Base-by-base conservation (phyloP, 768 basidiomycete genomes). In the Pleurotus tuber-regium region DNA sequence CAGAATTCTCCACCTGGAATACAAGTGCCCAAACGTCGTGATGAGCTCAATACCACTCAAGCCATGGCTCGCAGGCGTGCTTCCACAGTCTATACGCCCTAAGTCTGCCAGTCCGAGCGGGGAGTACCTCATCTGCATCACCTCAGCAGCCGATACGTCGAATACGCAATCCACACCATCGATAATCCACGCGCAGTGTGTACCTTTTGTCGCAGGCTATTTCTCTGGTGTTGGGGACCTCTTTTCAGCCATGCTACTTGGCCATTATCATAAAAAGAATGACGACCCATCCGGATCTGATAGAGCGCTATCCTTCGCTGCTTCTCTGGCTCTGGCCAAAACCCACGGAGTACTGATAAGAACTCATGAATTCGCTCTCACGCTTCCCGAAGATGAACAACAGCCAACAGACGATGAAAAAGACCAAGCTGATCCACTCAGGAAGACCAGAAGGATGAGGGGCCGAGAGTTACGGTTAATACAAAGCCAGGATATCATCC, bases 211-310 rank as follows among this genome's bases (percentile, higher is more conserved):
- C 39, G 80, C 86, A 4, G 95, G 94, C 9, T 97, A 98, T 71
- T 98, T 94, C 66, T 89, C 92, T 16, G 97, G 97, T 21, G 95
- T 97, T 9, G 97, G 97, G 14, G 97, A 99, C 66, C 83, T 98
- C 51, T 98, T 98, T 72, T 93, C 93, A 4, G 90, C 96, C 1
- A 82, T 98, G 50, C 82, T 95, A 23, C 75, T 96, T 3, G 94
- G 84, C 0, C 87, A 94, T 61, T 98, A 84, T 66, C 63, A 75
- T 36, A 18, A 51, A n/a, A 21, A 40, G 9, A 54, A 56, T 43
- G 38, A 46, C 28, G 36, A 56, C 4, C 36, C 51, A 21, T 10
- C 43, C 24, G n/a, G n/a, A n/a, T 19, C 9, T 14, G 40, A 49
- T n/a, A 53, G 28, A 4, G 54, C 54, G 4, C 71, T 90, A 19